Conservation (phyloP, 2,329 filamentous ascomycete genomes). For the Mariannaea elegans region DNA sequence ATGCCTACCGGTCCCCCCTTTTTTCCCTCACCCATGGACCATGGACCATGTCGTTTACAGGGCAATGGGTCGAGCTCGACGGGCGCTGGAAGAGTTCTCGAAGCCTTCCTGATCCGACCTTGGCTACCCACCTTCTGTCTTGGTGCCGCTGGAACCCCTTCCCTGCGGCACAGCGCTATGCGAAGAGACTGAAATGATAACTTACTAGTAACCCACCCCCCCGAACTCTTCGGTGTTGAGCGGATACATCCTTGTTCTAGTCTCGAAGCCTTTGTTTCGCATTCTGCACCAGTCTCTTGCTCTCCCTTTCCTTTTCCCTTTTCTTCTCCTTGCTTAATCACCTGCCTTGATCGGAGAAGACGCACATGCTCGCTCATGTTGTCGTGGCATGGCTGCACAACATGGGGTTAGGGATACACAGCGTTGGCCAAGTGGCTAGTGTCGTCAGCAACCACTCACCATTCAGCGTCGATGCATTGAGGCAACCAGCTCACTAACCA, state of each 20-base stretch:
- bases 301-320: background rate
- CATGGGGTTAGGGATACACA: background rate
- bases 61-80: no score
- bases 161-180: slow-evolving; percentile 9
- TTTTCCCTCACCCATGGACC: no score
- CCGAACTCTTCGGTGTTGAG: slow-evolving; percentile 4
- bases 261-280: background rate
- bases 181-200: slow-evolving; percentile 1
- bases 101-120: slow-evolving; percentile 36
- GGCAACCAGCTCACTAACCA: no score
- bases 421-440: no score
- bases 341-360: background rate
- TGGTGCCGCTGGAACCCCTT: slow-evolving; percentile 2
- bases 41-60: no score
- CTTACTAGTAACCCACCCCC: background rate
- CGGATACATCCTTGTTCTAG: background rate
- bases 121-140: slow-evolving; percentile 11
- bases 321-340: background rate
- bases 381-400: background rate
- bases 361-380: background rate
- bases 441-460: no score
- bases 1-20: background rate
- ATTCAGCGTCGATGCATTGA: background rate
- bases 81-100: slow-evolving; percentile 30
- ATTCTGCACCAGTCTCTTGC: background rate